Percentiles rank a stretch among this genome's conserved stretches.
phyloP scores from a whole-genome alignment of 345 rosid species.

The Boechera stricta region DNA sequence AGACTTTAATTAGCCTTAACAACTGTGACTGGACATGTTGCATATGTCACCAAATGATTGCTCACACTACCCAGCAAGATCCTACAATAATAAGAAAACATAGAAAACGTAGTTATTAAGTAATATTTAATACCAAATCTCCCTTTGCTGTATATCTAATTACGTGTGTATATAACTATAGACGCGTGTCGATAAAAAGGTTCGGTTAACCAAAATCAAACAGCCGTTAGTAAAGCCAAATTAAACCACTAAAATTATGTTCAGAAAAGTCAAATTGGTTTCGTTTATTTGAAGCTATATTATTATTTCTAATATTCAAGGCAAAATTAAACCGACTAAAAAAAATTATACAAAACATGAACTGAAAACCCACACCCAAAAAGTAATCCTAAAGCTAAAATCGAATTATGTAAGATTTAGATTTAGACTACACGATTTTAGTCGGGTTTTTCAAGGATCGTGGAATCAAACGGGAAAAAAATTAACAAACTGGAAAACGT shows the following conservation, averaged over 20 bases:
- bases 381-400: background rate
- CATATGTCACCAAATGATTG: constrained; percentile 70
- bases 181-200: background rate
- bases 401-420: background rate
- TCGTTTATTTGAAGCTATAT: too few species aligned
- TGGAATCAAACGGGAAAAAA: too few species aligned
- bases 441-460: background rate
- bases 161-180: background rate
- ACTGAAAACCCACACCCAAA: background rate
- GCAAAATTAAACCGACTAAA: too few species aligned
- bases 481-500: too few species aligned
- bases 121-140: too few species aligned
- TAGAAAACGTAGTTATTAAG: background rate
- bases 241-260: too few species aligned
- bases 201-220: background rate
- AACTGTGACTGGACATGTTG: constrained; percentile 81
- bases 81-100: constrained; percentile 47
- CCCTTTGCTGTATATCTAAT: too few species aligned
- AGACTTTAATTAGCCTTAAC: constrained; percentile 53
- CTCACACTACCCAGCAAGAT: constrained; percentile 81
- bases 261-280: too few species aligned
- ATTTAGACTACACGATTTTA: too few species aligned
- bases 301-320: too few species aligned
- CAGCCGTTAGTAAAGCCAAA: background rate
- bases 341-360: too few species aligned